Evolutionary conservation across 352 stramenopile genomes (phyloP).

Genomic region (Lagenidium sp.): DNA sequence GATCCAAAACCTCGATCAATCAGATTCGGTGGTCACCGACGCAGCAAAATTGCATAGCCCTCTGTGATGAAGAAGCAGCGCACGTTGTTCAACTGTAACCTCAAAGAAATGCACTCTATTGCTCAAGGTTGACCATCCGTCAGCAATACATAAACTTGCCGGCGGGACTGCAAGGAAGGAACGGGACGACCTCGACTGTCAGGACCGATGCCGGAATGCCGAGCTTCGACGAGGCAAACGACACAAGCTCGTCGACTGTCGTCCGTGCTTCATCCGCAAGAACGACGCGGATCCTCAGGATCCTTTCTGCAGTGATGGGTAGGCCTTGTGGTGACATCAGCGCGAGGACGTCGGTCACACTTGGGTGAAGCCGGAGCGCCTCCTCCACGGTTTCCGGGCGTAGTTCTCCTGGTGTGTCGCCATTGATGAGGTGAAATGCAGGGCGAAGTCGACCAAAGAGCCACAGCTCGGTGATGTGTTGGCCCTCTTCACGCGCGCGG

Average conservation of each 20-base stretch:
- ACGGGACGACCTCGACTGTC: constrained; percentile 47
- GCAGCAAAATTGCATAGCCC: constrained; percentile 93
- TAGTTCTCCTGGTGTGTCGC: constrained; percentile 2
- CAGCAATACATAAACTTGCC: constrained; percentile 82
- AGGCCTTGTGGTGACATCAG: constrained; percentile 12
- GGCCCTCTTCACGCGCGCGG: constrained; percentile 4
- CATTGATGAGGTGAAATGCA: constrained; percentile 9
- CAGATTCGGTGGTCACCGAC: constrained; percentile 89
- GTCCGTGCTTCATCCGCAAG: neutral
- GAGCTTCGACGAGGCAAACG: constrained; percentile 19
- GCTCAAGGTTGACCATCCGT: constrained; percentile 2
- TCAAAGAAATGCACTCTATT: neutral
- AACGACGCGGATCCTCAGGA: constrained; percentile 9
- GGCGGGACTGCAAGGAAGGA: constrained; percentile 69
- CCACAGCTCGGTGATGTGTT: constrained; percentile 40
- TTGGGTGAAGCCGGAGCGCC: constrained; percentile 5
- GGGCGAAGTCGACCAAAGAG: constrained; percentile 56
- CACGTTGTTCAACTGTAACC: constrained; percentile 88
- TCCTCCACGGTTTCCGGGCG: constrained; percentile 7
- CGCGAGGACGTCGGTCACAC: constrained; percentile 13
- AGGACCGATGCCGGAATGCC: constrained; percentile 25
- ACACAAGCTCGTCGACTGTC: constrained; percentile 1
- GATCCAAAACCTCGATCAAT: constrained; percentile 63
- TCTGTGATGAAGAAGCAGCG: constrained; percentile 93
- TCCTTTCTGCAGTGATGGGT: constrained; percentile 3